These are phyloP conservation scores for Monilinia laxa DNA, from an alignment of 2,329 filamentous ascomycete genomes.

Conservation along the genomic window DNA sequence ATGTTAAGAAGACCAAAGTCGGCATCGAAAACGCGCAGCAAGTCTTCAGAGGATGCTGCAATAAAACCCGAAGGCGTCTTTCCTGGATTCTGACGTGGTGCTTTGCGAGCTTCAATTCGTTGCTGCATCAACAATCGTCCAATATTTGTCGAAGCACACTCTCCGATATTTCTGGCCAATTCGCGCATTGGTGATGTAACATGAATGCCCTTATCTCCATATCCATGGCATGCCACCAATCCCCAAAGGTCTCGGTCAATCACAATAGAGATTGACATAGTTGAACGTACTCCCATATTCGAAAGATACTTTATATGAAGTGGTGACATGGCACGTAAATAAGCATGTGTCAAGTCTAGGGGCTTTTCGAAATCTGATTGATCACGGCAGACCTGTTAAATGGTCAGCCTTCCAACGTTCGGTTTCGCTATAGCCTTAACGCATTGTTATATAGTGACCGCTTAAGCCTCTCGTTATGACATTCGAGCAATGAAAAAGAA, in stretches of 20 bases:
- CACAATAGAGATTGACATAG: slow-evolving; percentile 92
- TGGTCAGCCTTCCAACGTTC: not conserved
- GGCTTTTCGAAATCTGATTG: slow-evolving; percentile 71
- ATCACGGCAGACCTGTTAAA: slow-evolving; percentile 65
- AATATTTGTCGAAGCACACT: slow-evolving; percentile 53
- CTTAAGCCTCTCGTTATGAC: not conserved
- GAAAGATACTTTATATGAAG: slow-evolving; percentile 84
- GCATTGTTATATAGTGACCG: not conserved
- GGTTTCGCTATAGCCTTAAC: not conserved
- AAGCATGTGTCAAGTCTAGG: slow-evolving; percentile 68
- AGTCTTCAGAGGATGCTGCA: slow-evolving; percentile 28
- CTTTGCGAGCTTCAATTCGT: slow-evolving; percentile 27
- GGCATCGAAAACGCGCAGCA: slow-evolving; percentile 29
- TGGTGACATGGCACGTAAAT: slow-evolving; percentile 85
- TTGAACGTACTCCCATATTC: slow-evolving; percentile 87
- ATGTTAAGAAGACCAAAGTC: slow-evolving; percentile 74
- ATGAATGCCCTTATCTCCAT: slow-evolving; percentile 64
- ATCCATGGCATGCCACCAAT: slow-evolving; percentile 81
- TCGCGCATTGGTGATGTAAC: slow-evolving; percentile 50
- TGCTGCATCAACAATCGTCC: slow-evolving; percentile 26
- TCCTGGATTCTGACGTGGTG: slow-evolving; percentile 16
- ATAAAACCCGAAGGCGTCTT: slow-evolving; percentile 30
- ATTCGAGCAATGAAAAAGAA: not conserved
- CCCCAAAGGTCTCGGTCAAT: slow-evolving; percentile 86
- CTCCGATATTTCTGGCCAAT: slow-evolving; percentile 66